Conservation (phyloP, 139 green algal genomes). For the Tetraselmis chui region DNA sequence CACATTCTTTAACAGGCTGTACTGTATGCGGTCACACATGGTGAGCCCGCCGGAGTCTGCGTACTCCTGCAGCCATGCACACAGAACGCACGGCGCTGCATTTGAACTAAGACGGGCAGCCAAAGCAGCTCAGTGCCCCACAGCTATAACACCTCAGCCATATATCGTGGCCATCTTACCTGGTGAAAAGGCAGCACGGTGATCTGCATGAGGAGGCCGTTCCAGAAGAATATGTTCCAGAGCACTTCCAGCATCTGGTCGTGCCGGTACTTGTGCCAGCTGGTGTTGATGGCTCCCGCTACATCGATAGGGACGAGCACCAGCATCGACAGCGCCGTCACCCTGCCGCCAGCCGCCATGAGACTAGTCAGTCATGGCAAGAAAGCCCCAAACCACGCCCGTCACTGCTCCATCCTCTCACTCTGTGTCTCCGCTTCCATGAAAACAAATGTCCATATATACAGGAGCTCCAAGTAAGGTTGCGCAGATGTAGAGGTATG, state of each 20-base stretch:
- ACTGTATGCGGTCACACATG: slow-evolving; percentile 16
- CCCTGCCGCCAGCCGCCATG: slow-evolving; percentile 15
- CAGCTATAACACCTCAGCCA: too few species aligned
- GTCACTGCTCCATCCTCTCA: too few species aligned
- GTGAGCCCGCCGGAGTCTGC: slow-evolving; percentile 38
- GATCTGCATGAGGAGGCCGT: slow-evolving; percentile 38
- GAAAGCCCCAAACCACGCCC: too few species aligned
- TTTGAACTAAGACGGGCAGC: too few species aligned
- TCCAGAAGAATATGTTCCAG: slow-evolving; percentile 2
- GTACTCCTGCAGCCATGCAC: slow-evolving; percentile 18
- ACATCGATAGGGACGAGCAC: slow-evolving; percentile 51
- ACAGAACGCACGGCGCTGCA: too few species aligned
- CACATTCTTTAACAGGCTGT: slow-evolving; percentile 34
- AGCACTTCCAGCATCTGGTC: neutral
- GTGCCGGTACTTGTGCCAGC: neutral
- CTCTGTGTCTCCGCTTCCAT: too few species aligned
- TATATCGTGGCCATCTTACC: too few species aligned
- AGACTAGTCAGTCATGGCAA: too few species aligned
- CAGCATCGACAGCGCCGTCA: slow-evolving; percentile 38
- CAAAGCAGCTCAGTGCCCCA: too few species aligned
- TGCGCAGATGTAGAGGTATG: too few species aligned
- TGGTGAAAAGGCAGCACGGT: slow-evolving; percentile 48
- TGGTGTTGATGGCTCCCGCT: slow-evolving; percentile 2
- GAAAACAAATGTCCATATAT: too few species aligned
- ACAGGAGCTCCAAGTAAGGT: too few species aligned